Evolutionary conservation across 768 basidiomycete species (phyloP).

Genomic region (Hericium erinaceus): DNA sequence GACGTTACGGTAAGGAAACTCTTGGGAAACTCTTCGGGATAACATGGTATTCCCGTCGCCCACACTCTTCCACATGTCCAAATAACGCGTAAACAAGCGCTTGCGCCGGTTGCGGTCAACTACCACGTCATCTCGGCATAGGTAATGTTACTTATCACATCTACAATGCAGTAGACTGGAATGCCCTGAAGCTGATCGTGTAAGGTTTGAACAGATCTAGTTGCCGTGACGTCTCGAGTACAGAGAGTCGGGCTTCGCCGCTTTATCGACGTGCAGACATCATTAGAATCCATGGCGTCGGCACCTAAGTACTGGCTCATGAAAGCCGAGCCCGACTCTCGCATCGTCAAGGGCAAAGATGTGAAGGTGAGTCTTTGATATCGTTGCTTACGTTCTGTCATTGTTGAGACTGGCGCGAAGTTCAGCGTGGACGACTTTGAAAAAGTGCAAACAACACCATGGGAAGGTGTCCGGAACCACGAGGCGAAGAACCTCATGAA

Average conservation of each 20-base stretch:
- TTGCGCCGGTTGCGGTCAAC: not conserved
- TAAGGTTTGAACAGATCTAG: too few relatives aligned
- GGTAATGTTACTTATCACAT: too few relatives aligned
- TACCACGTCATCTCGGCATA: not conserved
- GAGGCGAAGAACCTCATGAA: slow-evolving; percentile 81
- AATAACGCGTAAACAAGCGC: not conserved
- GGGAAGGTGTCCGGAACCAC: slow-evolving; percentile 85
- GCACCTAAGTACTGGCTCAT: slow-evolving; percentile 50
- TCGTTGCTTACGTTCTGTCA: not conserved
- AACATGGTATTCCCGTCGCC: not conserved
- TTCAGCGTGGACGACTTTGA: slow-evolving; percentile 88
- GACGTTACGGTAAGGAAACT: too few relatives aligned
- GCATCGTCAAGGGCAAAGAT: slow-evolving; percentile 79
- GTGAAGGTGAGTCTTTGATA: slow-evolving; percentile 47
- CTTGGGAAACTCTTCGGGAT: too few relatives aligned
- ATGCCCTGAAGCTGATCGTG: too few relatives aligned
- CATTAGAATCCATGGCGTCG: not conserved
- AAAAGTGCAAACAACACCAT: slow-evolving; percentile 53
- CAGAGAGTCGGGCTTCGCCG: not conserved
- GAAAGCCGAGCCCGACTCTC: slow-evolving; percentile 82
- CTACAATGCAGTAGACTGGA: too few relatives aligned
- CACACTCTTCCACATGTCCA: not conserved
- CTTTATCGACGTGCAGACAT: not conserved
- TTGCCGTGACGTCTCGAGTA: not conserved
- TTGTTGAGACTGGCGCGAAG: slow-evolving; percentile 27